phyloP scores from a whole-genome alignment of 768 basidiomycete genomes.

The Boletus speciosus region DNA sequence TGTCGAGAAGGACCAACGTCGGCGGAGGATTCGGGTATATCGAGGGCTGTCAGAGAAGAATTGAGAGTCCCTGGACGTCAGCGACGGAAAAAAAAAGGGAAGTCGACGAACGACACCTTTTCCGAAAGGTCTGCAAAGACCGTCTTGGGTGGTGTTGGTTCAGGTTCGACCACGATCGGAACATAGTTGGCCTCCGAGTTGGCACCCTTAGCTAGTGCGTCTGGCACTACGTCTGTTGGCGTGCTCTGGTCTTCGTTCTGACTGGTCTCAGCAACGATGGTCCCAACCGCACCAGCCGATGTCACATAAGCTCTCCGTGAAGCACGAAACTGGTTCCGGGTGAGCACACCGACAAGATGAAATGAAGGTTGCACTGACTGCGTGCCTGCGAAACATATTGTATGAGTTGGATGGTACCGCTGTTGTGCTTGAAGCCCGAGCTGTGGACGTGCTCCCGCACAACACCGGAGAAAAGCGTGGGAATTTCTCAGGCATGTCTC shows the following conservation, averaged over 20 bases:
- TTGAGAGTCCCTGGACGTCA: background rate
- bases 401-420: background rate
- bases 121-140: conserved; percentile 22
- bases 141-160: conserved; percentile 2
- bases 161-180: conserved; percentile 5
- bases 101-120: conserved; percentile 17
- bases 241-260: conserved; percentile 2
- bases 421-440: background rate
- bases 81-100: background rate
- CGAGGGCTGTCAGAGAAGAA: conserved; percentile 53
- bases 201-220: background rate
- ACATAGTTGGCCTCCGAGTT: background rate
- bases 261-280: conserved; percentile 13
- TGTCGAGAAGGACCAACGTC: conserved; percentile 69
- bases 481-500: background rate
- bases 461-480: conserved; percentile 15
- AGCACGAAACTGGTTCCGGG: conserved; percentile 17
- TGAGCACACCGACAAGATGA: background rate
- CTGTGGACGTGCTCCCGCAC: background rate
- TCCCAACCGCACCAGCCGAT: conserved; percentile 15
- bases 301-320: conserved; percentile 24
- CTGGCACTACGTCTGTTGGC: background rate
- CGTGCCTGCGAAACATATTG: conserved; percentile 25
- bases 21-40: conserved; percentile 70
- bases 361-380: conserved; percentile 12